Percentiles rank a stretch among this genome's conserved stretches.
phyloP scores from a whole-genome alignment of 1,139 yeast genomes.

The Hyphopichia fennica region DNA sequence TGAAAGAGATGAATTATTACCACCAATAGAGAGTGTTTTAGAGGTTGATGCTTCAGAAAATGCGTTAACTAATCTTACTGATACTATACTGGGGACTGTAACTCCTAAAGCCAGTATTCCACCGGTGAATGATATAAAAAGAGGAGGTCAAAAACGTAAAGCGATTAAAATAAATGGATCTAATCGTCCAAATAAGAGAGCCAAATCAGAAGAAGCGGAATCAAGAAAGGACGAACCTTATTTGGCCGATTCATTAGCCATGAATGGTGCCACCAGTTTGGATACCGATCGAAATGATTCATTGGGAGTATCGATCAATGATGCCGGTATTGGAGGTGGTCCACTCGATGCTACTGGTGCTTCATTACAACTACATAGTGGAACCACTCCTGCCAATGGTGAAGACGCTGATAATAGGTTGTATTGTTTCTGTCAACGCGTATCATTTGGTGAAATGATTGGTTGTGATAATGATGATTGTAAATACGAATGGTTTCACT shows the following conservation, averaged over 20 bases:
- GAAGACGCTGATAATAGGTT: slow-evolving; percentile 66
- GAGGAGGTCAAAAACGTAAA: slow-evolving; percentile 29
- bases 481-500: slow-evolving; percentile 85
- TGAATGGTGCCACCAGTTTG: slow-evolving; percentile 8
- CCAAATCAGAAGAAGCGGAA: slow-evolving; percentile 24
- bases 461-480: slow-evolving; percentile 87
- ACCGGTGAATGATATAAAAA: slow-evolving; percentile 17
- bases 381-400: slow-evolving; percentile 19
- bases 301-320: neutral
- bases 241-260: neutral
- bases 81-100: slow-evolving; percentile 29
- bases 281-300: neutral
- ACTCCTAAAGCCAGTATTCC: slow-evolving; percentile 29
- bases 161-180: slow-evolving; percentile 16
- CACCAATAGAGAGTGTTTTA: slow-evolving; percentile 44
- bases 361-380: neutral
- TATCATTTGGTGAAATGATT: slow-evolving; percentile 88
- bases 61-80: slow-evolving; percentile 18
- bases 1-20: slow-evolving; percentile 77
- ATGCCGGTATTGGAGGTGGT: slow-evolving; percentile 13
- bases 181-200: slow-evolving; percentile 26
- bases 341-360: neutral
- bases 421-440: slow-evolving; percentile 83
- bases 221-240: slow-evolving; percentile 12
- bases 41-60: slow-evolving; percentile 17